These are phyloP conservation scores for Apiotrichum laibachii DNA, from an alignment of 1,284 basidiomycete species.

Conservation along the genomic window DNA sequence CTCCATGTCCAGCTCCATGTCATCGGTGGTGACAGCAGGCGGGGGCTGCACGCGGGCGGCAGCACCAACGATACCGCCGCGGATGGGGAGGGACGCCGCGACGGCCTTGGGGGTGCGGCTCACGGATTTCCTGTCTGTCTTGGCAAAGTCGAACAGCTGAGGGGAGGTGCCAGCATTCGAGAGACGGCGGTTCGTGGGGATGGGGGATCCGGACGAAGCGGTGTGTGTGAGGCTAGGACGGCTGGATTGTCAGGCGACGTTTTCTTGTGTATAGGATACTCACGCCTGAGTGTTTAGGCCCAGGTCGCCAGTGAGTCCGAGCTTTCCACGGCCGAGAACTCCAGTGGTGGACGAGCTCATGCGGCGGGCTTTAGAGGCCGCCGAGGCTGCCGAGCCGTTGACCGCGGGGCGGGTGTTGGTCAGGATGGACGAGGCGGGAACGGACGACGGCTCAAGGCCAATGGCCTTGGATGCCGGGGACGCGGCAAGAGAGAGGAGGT, in stretches of 20 bases:
- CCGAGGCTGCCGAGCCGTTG: conserved; percentile 10
- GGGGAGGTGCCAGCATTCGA: conserved; percentile 30
- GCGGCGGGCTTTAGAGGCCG: conserved; percentile 30
- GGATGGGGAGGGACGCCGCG: conserved; percentile 36
- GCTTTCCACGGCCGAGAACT: conserved; percentile 45
- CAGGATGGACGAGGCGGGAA: conserved; percentile 38
- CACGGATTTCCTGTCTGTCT: conserved; percentile 38
- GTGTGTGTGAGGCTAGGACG: conserved; percentile 25
- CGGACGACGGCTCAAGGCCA: conserved; percentile 32
- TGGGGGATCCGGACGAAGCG: conserved; percentile 26
- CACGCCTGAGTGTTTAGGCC: conserved; percentile 32
- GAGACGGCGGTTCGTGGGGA: conserved; percentile 31
- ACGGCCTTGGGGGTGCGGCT: conserved; percentile 18
- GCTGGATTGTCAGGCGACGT: conserved; percentile 3
- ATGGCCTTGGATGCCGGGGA: conserved; percentile 7
- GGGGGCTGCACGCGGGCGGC: conserved; percentile 11
- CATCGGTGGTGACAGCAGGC: conserved; percentile 25
- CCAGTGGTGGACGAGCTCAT: conserved; percentile 49
- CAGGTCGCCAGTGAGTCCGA: conserved; percentile 39
- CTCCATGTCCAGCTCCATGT: conserved; percentile 49
- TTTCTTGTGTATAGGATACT: conserved; percentile 15
- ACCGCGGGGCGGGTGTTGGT: conserved; percentile 34
- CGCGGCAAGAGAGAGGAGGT: conserved; percentile 39
- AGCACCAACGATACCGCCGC: conserved; percentile 22
- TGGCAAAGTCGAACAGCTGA: conserved; percentile 47